Percentiles rank a stretch among this genome's conserved stretches.
These are phyloP conservation scores for Aureobasidium namibiae DNA, from an alignment of 2,329 filamentous ascomycete species.

Conservation along the genomic window DNA sequence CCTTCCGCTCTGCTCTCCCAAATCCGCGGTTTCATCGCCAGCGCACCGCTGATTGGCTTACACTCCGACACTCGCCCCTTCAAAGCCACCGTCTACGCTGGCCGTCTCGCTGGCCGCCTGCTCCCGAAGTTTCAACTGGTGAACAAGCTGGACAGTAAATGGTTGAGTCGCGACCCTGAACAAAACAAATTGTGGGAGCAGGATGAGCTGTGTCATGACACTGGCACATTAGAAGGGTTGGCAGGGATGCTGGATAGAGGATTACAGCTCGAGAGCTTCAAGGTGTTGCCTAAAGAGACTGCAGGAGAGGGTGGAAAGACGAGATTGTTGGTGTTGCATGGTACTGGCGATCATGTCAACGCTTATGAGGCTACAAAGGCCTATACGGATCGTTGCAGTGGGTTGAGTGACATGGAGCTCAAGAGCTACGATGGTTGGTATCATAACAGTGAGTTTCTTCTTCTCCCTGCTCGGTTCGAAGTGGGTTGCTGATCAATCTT, in stretches of 20 bases:
- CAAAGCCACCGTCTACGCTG: slow-evolving; percentile 53
- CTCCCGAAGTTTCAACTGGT: slow-evolving; percentile 60
- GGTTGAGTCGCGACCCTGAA: slow-evolving; percentile 59
- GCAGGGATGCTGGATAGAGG: slow-evolving; percentile 70
- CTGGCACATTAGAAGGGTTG: slow-evolving; percentile 75
- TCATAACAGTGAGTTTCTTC: slow-evolving; percentile 52
- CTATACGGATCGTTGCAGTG: slow-evolving; percentile 49
- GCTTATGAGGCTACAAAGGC: slow-evolving; percentile 56
- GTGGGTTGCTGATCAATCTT: neutral
- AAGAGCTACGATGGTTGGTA: slow-evolving; percentile 69
- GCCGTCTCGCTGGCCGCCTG: slow-evolving; percentile 58
- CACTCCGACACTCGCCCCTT: slow-evolving; percentile 57
- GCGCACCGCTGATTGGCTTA: slow-evolving; percentile 73
- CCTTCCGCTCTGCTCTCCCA: slow-evolving; percentile 45
- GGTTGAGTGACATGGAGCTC: slow-evolving; percentile 59
- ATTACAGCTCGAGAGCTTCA: slow-evolving; percentile 49
- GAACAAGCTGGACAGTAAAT: slow-evolving; percentile 54
- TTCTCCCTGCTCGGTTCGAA: neutral
- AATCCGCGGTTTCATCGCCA: slow-evolving; percentile 66
- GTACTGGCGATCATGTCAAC: slow-evolving; percentile 63
- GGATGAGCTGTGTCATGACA: slow-evolving; percentile 71
- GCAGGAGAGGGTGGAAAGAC: slow-evolving; percentile 47
- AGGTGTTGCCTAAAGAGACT: slow-evolving; percentile 35
- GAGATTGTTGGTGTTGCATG: slow-evolving; percentile 66
- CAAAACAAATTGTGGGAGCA: slow-evolving; percentile 53